These are phyloP conservation scores for Phialemonium atrogriseum DNA, from an alignment of 2,329 filamentous ascomycete species.

Conservation along the genomic window DNA sequence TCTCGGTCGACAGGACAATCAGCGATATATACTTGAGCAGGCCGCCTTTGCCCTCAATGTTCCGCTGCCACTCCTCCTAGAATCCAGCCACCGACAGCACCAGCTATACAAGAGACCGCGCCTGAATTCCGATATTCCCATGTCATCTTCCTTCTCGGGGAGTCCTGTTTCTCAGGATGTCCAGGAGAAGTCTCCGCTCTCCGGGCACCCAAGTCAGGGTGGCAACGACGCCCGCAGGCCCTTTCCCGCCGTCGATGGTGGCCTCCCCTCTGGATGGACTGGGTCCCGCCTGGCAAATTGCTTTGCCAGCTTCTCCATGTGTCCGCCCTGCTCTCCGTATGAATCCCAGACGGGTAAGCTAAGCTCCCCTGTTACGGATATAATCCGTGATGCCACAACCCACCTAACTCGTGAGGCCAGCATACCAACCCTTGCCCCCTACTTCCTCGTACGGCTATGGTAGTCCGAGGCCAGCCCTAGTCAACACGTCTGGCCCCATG, in stretches of 20 bases:
- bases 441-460: constrained; percentile 21
- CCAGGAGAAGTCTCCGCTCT: constrained; percentile 22
- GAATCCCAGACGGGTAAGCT: constrained; percentile 24
- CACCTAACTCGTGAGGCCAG: no score
- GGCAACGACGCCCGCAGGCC: constrained; percentile 7
- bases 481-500: constrained; percentile 15
- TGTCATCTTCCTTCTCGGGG: constrained; percentile 18
- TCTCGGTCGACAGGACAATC: constrained; percentile 9
- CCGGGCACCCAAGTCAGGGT: constrained; percentile 12
- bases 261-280: constrained; percentile 14
- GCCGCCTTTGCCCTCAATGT: constrained; percentile 24
- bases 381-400: no score
- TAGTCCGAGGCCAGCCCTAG: constrained; percentile 7
- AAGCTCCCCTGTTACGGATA: no score
- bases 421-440: constrained; percentile 12
- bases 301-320: constrained; percentile 24
- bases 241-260: constrained; percentile 8
- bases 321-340: constrained; percentile 24
- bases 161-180: constrained; percentile 17
- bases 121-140: constrained; percentile 18
- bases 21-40: constrained; percentile 21
- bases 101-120: constrained; percentile 19
- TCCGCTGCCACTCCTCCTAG: constrained; percentile 19
- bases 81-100: constrained; percentile 12
- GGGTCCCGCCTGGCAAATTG: constrained; percentile 23